These are phyloP conservation scores for Gossypium davidsonii DNA, from an alignment of 441 rosid species.

Conservation along the genomic window DNA sequence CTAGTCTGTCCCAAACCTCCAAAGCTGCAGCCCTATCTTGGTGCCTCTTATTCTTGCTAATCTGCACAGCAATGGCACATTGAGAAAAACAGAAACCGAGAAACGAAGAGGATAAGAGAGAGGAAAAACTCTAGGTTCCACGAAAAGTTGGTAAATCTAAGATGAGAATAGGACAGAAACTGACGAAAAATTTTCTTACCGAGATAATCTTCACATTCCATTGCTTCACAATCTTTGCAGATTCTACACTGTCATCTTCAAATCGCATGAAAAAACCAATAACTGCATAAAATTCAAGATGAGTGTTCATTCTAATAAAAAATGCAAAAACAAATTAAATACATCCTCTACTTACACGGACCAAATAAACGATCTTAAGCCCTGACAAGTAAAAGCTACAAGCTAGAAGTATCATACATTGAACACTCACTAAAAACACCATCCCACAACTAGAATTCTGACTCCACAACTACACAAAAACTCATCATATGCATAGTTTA, in stretches of 20 bases:
- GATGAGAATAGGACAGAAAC: not conserved
- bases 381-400: not conserved
- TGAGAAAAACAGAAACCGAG: not conserved
- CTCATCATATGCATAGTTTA: not conserved
- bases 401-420: not conserved
- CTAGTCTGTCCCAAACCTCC: slow-evolving; percentile 92
- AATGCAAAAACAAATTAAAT: not conserved
- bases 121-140: not conserved
- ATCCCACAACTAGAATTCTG: not conserved
- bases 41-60: slow-evolving; percentile 92
- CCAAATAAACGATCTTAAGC: not conserved
- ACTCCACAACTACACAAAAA: slow-evolving; percentile 3
- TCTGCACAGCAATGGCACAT: slow-evolving; percentile 38
- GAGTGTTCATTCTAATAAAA: not conserved
- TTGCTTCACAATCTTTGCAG: slow-evolving; percentile 85
- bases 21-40: slow-evolving; percentile 92
- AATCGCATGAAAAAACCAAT: slow-evolving; percentile 84
- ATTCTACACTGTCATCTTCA: slow-evolving; percentile 92
- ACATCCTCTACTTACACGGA: not conserved
- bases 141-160: not conserved
- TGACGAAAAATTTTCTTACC: slow-evolving; percentile 32
- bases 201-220: slow-evolving; percentile 96
- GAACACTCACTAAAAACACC: not conserved
- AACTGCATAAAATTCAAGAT: slow-evolving; percentile 39
- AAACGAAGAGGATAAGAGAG: not conserved